phyloP scores from a whole-genome alignment of 257 asterid genomes.

The Nicotiana knightiana region DNA sequence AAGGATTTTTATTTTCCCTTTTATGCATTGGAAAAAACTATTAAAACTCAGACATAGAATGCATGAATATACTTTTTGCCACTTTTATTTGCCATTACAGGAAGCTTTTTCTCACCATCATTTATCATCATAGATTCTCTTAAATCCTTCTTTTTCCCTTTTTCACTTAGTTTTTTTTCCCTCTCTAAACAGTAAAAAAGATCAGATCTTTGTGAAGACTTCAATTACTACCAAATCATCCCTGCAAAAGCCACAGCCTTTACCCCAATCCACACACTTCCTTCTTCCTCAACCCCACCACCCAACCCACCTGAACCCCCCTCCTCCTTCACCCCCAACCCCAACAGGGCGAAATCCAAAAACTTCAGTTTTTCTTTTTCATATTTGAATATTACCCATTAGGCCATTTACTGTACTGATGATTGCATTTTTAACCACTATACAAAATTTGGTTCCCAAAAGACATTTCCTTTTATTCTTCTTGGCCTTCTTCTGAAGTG shows the following conservation, averaged over 20 bases:
- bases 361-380: not conserved
- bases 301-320: not conserved
- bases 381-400: not conserved
- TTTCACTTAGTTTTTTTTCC: not conserved
- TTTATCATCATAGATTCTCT: not conserved
- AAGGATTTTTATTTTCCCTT: not conserved
- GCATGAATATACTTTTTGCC: not conserved
- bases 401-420: not conserved
- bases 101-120: not conserved
- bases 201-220: not conserved
- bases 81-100: conserved; percentile 12
- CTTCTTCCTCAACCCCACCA: not conserved
- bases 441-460: conserved; percentile 32
- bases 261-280: not conserved
- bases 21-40: not conserved
- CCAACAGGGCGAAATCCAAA: not conserved
- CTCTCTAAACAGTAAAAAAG: not conserved
- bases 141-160: not conserved
- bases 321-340: not conserved
- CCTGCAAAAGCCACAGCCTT: not conserved
- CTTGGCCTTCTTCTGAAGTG: not conserved
- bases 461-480: not conserved
- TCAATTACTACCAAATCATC: not conserved
- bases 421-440: conserved; percentile 15
- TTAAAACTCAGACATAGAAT: not conserved